Percentiles rank a stretch among this genome's conserved stretches.
Conservation (phyloP, 2,329 filamentous ascomycete species). For the Clarireedia monteithiana region DNA sequence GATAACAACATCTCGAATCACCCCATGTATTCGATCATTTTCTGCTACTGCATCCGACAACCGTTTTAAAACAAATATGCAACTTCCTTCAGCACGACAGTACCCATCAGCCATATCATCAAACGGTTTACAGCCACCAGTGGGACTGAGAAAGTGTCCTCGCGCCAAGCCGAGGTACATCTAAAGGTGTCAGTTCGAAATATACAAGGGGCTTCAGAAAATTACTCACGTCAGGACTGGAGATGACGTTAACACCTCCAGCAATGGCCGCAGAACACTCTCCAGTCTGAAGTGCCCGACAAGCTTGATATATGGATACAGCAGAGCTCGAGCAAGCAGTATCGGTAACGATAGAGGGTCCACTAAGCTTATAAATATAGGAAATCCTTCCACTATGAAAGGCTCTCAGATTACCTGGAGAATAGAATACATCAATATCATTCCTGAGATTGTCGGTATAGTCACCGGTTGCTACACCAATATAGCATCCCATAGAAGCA, state of each 20-base stretch:
- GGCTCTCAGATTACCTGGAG: slow-evolving; percentile 6
- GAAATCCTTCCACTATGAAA: slow-evolving; percentile 16
- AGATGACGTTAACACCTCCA: slow-evolving; percentile 23
- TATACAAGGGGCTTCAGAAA: too few relatives aligned
- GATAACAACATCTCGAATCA: slow-evolving; percentile 43
- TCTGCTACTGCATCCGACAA: neutral
- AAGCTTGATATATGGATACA: slow-evolving; percentile 34
- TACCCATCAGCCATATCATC: slow-evolving; percentile 45
- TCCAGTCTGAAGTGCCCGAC: slow-evolving; percentile 17
- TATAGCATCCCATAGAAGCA: slow-evolving; percentile 1
- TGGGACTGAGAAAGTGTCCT: slow-evolving; percentile 3
- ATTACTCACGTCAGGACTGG: neutral
- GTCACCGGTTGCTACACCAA: slow-evolving; percentile 1
- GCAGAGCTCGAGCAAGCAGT: slow-evolving; percentile 30
- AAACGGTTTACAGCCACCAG: slow-evolving; percentile 29
- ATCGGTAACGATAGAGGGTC: slow-evolving; percentile 28
- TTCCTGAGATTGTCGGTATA: neutral
- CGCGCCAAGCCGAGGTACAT: slow-evolving; percentile 1
- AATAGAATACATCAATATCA: slow-evolving; percentile 2
- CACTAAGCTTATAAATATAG: slow-evolving; percentile 33
- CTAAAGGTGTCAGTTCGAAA: too few relatives aligned
- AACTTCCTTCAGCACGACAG: slow-evolving; percentile 44
- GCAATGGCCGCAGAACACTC: slow-evolving; percentile 22
- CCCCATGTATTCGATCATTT: slow-evolving; percentile 47
- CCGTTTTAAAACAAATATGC: slow-evolving; percentile 39